A percentile compares a stretch with the other conserved stretches of the same genome.
Evolutionary conservation across 306 rosid genomes (phyloP).

Genomic region (Rosa multiflora): DNA sequence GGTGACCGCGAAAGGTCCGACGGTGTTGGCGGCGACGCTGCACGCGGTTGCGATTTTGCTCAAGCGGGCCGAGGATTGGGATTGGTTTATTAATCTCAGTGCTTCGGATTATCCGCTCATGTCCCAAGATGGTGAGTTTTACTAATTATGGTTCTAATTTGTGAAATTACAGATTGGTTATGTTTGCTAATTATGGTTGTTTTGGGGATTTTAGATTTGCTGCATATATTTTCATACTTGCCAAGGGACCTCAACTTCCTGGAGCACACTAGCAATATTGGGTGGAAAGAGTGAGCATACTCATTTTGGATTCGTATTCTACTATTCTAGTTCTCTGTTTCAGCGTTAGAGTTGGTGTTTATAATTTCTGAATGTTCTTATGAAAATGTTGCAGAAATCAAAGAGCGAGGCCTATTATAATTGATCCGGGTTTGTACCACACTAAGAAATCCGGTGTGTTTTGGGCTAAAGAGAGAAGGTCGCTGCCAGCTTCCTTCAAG

Average conservation of each 20-base stretch:
- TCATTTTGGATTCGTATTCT: background rate
- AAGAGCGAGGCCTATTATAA: slow-evolving; percentile 76
- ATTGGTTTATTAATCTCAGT: slow-evolving; percentile 89
- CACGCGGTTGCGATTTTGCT: slow-evolving; percentile 73
- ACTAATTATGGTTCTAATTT: background rate
- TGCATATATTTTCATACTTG: slow-evolving; percentile 82
- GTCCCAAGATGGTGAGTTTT: slow-evolving; percentile 69
- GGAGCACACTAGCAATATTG: slow-evolving; percentile 84
- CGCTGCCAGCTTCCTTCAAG: slow-evolving; percentile 86
- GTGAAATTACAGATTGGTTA: no score
- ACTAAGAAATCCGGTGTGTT: slow-evolving; percentile 77
- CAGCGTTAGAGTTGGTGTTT: background rate
- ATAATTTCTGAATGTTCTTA: slow-evolving; percentile 11
- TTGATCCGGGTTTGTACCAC: slow-evolving; percentile 89
- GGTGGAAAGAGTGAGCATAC: slow-evolving; percentile 90
- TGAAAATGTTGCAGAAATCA: slow-evolving; percentile 46
- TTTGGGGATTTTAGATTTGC: slow-evolving; percentile 52
- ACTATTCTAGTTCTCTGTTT: slow-evolving; percentile 4
- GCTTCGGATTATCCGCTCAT: slow-evolving; percentile 93
- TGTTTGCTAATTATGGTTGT: background rate
- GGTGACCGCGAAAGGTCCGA: slow-evolving; percentile 80
- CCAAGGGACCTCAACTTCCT: slow-evolving; percentile 84
- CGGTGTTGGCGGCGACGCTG: slow-evolving; percentile 71
- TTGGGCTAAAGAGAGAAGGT: slow-evolving; percentile 90
- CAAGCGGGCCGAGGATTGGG: slow-evolving; percentile 66